Conservation (phyloP, 169 alveolate species). For the Eimeria tenella region DNA sequence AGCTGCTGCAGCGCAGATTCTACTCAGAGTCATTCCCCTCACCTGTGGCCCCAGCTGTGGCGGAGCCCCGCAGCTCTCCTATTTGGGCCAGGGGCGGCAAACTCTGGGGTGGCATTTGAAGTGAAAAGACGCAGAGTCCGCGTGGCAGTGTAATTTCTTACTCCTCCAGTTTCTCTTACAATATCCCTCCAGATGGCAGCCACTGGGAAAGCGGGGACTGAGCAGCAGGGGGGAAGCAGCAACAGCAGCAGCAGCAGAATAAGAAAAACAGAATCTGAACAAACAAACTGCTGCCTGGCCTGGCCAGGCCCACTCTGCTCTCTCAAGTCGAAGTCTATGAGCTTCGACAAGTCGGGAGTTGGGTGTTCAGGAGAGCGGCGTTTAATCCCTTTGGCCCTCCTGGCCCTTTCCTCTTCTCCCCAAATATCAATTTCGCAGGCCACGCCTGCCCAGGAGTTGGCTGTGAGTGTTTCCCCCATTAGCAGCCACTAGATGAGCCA, state of each 20-base stretch:
- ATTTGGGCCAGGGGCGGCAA: constrained; percentile 10
- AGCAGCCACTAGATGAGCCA: too few species aligned
- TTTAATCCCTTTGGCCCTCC: constrained; percentile 18
- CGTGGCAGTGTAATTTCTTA: background rate
- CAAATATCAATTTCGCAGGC: constrained; percentile 26
- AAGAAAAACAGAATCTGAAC: background rate
- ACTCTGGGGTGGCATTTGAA: background rate
- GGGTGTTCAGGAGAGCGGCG: constrained; percentile 20
- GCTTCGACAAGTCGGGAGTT: constrained; percentile 4
- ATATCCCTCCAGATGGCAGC: constrained; percentile 53
- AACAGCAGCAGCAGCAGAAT: background rate
- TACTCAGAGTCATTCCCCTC: too few species aligned
- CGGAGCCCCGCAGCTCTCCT: constrained; percentile 57
- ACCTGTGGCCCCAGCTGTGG: background rate
- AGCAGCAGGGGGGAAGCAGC: background rate
- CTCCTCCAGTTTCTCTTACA: constrained; percentile 61
- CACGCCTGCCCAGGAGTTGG: constrained; percentile 10
- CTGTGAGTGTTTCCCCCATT: too few species aligned
- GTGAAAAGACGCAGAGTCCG: background rate
- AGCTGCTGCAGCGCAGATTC: too few species aligned
- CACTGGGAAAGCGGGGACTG: background rate
- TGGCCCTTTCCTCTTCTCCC: constrained; percentile 51
- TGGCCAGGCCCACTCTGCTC: constrained; percentile 18
- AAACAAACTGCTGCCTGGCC: background rate
- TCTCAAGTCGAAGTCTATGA: constrained; percentile 27